These are phyloP conservation scores for Penicillium argentinense DNA, from an alignment of 495 filamentous ascomycete species.

Conservation along the genomic window DNA sequence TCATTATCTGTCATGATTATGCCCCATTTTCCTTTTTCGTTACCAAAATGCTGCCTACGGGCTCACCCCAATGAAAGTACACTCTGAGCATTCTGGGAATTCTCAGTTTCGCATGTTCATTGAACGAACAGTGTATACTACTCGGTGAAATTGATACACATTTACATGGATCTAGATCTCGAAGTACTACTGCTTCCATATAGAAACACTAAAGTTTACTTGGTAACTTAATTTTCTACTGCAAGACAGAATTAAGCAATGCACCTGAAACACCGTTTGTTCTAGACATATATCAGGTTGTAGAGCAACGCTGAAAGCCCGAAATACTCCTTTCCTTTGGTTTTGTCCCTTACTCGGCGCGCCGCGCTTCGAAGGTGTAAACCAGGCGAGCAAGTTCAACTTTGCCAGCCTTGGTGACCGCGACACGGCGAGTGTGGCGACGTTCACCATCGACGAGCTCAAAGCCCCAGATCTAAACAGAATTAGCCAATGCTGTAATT, in stretches of 20 bases:
- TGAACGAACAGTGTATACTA: neutral
- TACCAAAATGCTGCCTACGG: constrained; percentile 4
- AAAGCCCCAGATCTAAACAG: constrained; percentile 61
- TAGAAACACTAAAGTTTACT: neutral
- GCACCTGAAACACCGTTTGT: neutral
- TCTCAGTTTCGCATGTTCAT: neutral
- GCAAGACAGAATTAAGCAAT: neutral
- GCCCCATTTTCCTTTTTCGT: neutral
- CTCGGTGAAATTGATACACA: neutral
- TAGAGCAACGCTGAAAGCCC: neutral
- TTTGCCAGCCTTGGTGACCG: constrained; percentile 61
- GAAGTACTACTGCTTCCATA: neutral
- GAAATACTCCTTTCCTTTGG: neutral
- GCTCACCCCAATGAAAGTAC: neutral
- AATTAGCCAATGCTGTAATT: constrained; percentile 4
- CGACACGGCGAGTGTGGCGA: constrained; percentile 65
- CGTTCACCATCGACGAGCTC: constrained; percentile 58
- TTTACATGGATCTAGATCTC: neutral
- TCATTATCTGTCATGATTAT: constrained; percentile 3
- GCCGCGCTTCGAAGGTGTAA: constrained; percentile 58
- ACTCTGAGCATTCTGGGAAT: neutral
- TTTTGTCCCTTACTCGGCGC: neutral
- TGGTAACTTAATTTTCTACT: neutral
- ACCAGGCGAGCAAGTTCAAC: constrained; percentile 66
- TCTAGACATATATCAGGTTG: neutral